These are phyloP conservation scores for Paramecium tetraurelia DNA, from an alignment of 73 alveolate species.

Conservation along the genomic window DNA sequence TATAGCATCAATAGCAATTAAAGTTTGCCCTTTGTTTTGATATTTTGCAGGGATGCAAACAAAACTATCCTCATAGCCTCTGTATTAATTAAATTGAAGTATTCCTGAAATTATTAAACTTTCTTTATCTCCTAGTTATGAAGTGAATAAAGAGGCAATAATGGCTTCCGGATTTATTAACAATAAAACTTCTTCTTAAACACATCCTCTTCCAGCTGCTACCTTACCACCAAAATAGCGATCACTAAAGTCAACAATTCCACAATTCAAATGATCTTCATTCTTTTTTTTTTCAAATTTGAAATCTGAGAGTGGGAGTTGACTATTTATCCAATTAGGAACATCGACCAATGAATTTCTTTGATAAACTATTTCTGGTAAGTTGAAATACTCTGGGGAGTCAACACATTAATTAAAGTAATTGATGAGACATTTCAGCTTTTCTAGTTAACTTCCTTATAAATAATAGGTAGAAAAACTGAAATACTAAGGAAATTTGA, in stretches of 20 bases:
- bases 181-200: neutral
- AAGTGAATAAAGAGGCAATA: neutral
- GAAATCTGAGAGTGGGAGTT: neutral
- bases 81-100: neutral
- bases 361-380: neutral
- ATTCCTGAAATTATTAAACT: neutral
- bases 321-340: neutral
- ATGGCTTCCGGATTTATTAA: neutral
- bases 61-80: slow-evolving; percentile 15
- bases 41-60: neutral
- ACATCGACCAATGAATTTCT: neutral
- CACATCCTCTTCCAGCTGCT: neutral
- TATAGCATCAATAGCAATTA: neutral
- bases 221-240: neutral
- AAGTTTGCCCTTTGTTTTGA: neutral
- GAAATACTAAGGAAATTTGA: neutral
- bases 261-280: neutral
- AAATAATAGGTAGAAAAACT: neutral
- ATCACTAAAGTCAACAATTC: neutral
- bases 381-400: neutral
- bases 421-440: neutral
- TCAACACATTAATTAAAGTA: neutral
- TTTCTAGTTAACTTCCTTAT: neutral
- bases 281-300: neutral
- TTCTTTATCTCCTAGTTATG: neutral